phyloP scores from a whole-genome alignment of 1,284 basidiomycete genomes.

The Malassezia psittaci region DNA sequence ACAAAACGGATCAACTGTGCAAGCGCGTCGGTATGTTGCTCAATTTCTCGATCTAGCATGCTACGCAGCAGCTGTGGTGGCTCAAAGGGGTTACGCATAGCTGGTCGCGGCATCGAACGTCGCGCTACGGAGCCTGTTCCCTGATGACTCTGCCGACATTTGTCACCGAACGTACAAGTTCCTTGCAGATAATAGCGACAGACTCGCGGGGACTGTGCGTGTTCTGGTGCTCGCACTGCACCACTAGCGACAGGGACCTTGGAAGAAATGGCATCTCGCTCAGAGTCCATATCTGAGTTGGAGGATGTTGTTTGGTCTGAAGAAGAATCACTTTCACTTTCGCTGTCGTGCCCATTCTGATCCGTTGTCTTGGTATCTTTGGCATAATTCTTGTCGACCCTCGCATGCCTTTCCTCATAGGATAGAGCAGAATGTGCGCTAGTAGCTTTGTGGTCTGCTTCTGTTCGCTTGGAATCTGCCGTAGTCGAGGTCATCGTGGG shows the following conservation, averaged over 20 bases:
- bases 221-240: not conserved
- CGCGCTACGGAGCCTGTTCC: not conserved
- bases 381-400: too few relatives aligned
- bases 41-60: conserved; percentile 78
- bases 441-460: too few relatives aligned
- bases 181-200: conserved; percentile 31
- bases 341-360: too few relatives aligned
- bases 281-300: conserved; percentile 16
- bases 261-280: conserved; percentile 17
- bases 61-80: conserved; percentile 37
- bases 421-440: too few relatives aligned
- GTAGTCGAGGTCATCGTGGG: too few relatives aligned
- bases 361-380: too few relatives aligned
- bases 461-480: too few relatives aligned
- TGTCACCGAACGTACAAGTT: conserved; percentile 29
- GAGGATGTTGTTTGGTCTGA: not conserved
- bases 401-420: too few relatives aligned
- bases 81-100: conserved; percentile 37
- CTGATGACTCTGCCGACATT: conserved; percentile 29
- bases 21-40: conserved; percentile 78
- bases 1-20: conserved; percentile 87
- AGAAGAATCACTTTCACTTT: too few relatives aligned
- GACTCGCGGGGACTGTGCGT: conserved; percentile 2
- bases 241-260: conserved; percentile 2
- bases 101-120: conserved; percentile 22